A percentile compares a stretch with the other conserved stretches of the same genome.
Evolutionary conservation across 1,284 basidiomycete genomes (phyloP).

Genomic region (Rhodotorula sp.): DNA sequence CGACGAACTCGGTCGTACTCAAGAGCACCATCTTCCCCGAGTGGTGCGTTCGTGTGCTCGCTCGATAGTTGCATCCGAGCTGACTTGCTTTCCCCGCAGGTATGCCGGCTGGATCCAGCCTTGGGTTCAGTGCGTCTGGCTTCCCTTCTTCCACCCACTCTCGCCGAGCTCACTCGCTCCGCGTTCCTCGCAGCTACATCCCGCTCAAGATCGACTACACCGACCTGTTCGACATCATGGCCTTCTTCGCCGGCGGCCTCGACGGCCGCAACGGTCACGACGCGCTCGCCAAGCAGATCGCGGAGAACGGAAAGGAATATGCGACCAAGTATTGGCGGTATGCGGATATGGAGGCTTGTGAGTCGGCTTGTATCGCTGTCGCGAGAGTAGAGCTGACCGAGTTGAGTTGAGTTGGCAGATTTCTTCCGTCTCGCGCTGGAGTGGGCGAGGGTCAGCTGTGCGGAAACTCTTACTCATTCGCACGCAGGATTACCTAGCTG

Average conservation of each 20-base stretch:
- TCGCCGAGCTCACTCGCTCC: not conserved
- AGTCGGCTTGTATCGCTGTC: not conserved
- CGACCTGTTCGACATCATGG: conserved; percentile 51
- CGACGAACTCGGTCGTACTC: conserved; percentile 41
- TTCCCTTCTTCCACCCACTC: not conserved
- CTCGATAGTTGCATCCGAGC: not conserved
- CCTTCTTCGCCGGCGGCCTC: conserved; percentile 53
- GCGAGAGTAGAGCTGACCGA: not conserved
- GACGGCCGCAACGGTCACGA: conserved; percentile 49
- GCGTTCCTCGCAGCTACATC: conserved; percentile 34
- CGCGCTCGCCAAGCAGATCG: conserved; percentile 51
- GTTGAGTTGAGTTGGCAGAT: conserved; percentile 1
- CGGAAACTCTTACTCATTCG: not conserved
- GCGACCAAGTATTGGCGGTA: conserved; percentile 51
- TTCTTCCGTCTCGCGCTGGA: conserved; percentile 44
- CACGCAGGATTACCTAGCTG: not conserved
- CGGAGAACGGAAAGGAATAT: conserved; percentile 49
- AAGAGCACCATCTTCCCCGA: conserved; percentile 46
- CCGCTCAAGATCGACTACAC: conserved; percentile 45
- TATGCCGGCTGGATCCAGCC: conserved; percentile 46
- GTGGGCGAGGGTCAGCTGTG: conserved; percentile 43
- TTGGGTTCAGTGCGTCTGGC: conserved; percentile 45
- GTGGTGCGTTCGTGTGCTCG: conserved; percentile 35
- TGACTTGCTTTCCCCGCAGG: conserved; percentile 18
- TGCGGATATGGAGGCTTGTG: conserved; percentile 53